A percentile compares a stretch with the other conserved stretches of the same genome.
Conservation (phyloP, 2,329 filamentous ascomycete species). For the Blastomyces emzantsi region DNA sequence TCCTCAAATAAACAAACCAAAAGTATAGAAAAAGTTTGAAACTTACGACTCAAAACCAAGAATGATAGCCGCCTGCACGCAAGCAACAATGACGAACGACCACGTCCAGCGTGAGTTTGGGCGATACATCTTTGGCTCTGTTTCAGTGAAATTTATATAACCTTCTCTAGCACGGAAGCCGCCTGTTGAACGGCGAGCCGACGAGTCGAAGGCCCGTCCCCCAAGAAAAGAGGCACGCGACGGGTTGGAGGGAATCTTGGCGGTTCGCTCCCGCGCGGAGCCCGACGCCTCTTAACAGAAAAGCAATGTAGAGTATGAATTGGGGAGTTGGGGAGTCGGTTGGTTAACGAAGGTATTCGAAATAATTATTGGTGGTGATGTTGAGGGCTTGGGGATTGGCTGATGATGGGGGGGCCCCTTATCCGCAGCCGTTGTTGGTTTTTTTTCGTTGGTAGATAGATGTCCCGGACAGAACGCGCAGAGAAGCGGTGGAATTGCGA, state of each 20-base stretch:
- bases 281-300: conserved; percentile 10
- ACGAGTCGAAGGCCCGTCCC: conserved; percentile 45
- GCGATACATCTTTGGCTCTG: conserved; percentile 55
- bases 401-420: not conserved
- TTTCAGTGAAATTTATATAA: conserved; percentile 32
- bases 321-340: not conserved
- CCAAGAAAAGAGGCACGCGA: conserved; percentile 52
- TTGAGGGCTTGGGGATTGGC: not conserved
- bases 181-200: conserved; percentile 40
- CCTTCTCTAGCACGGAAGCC: conserved; percentile 47
- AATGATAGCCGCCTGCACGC: conserved; percentile 69
- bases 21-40: no score
- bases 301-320: not conserved
- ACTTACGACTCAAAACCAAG: conserved; percentile 80
- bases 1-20: not conserved
- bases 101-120: conserved; percentile 83
- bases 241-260: conserved; percentile 50
- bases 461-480: not conserved
- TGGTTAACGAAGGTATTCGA: not conserved
- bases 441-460: no score
- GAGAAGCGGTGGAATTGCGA: not conserved
- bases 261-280: conserved; percentile 35
- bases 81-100: conserved; percentile 65
- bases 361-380: not conserved
- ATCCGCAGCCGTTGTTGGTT: not conserved